Base-by-base conservation (phyloP, 305 asterid species). In the Vinca major region DNA sequence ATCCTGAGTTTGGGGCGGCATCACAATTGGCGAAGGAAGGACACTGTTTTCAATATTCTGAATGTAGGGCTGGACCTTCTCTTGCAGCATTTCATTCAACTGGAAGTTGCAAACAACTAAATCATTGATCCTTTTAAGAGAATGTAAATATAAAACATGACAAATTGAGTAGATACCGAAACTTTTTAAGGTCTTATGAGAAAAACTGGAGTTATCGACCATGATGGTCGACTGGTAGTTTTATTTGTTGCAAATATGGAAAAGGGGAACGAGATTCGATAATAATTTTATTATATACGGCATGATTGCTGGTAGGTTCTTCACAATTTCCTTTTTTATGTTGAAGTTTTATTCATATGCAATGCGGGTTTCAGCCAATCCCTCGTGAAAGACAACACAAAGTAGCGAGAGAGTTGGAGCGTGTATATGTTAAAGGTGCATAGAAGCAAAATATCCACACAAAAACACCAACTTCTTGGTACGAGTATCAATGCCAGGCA, bases 1-100 rank as follows among this genome's bases (percentile, higher is more conserved):
- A 63, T 75, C 82, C 55, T 79, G 82, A 67, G 53, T 80, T 79
- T 71, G 75, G 36, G 91, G 6, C 58, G 75, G 85, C 66, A 83
- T 39, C 33, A 89, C 77, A 54, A 92, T 89, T 64, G 95, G 89
- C 83, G 67, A 80, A 57, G 89, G 85, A 71, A 92, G 92, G 65
- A 80, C 83, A 49, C 67, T 45, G 58, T 73, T 80, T 79, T 84
- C 89, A 7, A 89, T 67, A 62, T 86, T 85, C 71, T 74, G 84
- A 82, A 92, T 67, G 78, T 80, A 92, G 1, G 98, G 96, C 58
- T 81, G 82, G 8, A 90, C 82, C 78, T 80, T 92, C 84, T 92
- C 93, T 78, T 84, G 85, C 84, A 92, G 77, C 91, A 92, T 78
- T 87, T 86, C 88, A 63, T 84, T 92, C 76, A 92, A 71, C 98